phyloP scores from a whole-genome alignment of 208 protist genomes.

The Trypanosoma rangeli region DNA sequence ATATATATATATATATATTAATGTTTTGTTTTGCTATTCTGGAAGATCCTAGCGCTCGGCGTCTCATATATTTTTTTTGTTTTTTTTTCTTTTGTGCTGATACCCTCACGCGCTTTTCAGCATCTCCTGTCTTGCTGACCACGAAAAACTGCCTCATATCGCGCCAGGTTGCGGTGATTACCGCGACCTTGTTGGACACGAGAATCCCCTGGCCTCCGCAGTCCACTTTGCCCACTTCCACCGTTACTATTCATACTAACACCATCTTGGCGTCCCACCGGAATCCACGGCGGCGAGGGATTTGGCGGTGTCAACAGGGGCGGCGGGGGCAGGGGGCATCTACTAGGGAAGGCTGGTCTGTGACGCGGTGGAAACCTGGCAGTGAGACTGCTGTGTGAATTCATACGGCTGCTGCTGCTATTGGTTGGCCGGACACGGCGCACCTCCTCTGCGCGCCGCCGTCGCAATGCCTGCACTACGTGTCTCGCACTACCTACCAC shows the following conservation, averaged over 20 bases:
- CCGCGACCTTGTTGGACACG: conserved; percentile 8
- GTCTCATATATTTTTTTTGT: neutral
- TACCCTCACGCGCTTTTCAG: neutral
- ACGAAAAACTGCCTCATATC: conserved; percentile 26
- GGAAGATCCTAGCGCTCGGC: neutral
- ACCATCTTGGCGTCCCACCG: neutral
- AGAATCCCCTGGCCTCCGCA: neutral
- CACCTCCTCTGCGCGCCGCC: conserved; percentile 7
- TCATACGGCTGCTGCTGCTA: neutral
- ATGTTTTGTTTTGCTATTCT: neutral
- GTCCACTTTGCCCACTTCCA: neutral
- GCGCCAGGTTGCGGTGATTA: conserved; percentile 21
- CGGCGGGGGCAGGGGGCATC: neutral
- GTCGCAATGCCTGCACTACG: conserved; percentile 12
- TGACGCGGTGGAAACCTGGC: neutral
- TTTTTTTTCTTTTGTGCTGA: neutral
- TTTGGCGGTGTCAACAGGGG: neutral
- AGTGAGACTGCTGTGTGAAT: neutral
- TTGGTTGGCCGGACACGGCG: neutral
- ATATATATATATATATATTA: no score
- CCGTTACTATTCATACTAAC: neutral
- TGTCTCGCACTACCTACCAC: conserved; percentile 17
- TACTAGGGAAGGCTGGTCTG: neutral
- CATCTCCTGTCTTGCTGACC: conserved; percentile 4
- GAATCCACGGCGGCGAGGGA: neutral